A percentile compares a stretch with the other conserved stretches of the same genome.
phyloP scores from a whole-genome alignment of 2,329 filamentous ascomycete species.

The Aspergillus latus region DNA sequence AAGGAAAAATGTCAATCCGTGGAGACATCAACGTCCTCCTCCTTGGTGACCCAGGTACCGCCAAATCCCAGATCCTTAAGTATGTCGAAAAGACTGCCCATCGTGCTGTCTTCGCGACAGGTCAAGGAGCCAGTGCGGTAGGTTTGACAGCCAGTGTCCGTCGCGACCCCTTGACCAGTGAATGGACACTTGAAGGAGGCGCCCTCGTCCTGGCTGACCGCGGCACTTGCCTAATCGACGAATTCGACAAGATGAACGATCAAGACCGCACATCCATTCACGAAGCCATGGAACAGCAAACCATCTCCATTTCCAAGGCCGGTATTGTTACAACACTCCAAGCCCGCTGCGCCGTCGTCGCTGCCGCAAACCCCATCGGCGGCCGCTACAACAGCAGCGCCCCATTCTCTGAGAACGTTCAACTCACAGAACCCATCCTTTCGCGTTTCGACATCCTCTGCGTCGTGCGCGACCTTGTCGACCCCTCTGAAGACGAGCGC shows the following conservation, averaged over 20 bases:
- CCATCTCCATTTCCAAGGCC: slow-evolving; percentile 97
- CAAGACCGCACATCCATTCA: slow-evolving; percentile 97
- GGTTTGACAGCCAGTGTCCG: slow-evolving; percentile 97
- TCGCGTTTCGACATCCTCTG: slow-evolving; percentile 98
- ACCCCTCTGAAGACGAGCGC: slow-evolving; percentile 87
- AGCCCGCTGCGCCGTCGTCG: slow-evolving; percentile 92
- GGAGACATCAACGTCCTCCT: slow-evolving; percentile 98
- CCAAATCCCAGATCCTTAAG: slow-evolving; percentile 96
- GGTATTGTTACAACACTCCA: slow-evolving; percentile 97
- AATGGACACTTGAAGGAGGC: slow-evolving; percentile 97
- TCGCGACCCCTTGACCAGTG: slow-evolving; percentile 88
- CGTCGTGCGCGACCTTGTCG: slow-evolving; percentile 92
- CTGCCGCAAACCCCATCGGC: slow-evolving; percentile 92
- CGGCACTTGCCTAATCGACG: slow-evolving; percentile 93
- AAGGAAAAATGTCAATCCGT: slow-evolving; percentile 84
- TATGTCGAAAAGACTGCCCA: slow-evolving; percentile 98
- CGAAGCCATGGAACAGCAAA: slow-evolving; percentile 99
- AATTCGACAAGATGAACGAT: slow-evolving; percentile 99
- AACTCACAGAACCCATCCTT: slow-evolving; percentile 93
- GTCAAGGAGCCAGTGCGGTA: slow-evolving; percentile 93
- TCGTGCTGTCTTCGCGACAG: slow-evolving; percentile 93
- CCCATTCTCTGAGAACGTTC: slow-evolving; percentile 93
- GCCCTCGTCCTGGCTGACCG: slow-evolving; percentile 92
- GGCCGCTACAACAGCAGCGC: slow-evolving; percentile 96
- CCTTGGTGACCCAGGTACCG: slow-evolving; percentile 94